Evolutionary conservation across 768 basidiomycete species (phyloP).

Genomic region (Phylloporus rhodoxanthus): DNA sequence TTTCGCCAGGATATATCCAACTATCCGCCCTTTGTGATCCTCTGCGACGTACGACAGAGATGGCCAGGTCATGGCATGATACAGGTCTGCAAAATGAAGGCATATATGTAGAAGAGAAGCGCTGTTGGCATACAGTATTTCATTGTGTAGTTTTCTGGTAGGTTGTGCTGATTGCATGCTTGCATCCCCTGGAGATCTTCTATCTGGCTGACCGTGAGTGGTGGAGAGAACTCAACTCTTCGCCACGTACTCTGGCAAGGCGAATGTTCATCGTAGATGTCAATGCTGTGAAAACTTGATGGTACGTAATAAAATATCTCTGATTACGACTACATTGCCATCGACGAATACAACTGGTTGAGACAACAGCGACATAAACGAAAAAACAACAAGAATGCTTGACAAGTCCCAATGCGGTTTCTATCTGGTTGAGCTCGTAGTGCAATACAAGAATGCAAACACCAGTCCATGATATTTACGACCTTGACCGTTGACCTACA

Average conservation of each 20-base stretch:
- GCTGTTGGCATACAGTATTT: constrained; percentile 54
- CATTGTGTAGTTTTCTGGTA: constrained; percentile 89
- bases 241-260: constrained; percentile 23
- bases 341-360: constrained; percentile 18
- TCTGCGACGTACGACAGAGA: constrained; percentile 91
- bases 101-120: not conserved
- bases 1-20: constrained; percentile 94
- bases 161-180: constrained; percentile 85
- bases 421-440: constrained; percentile 3
- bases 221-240: not conserved
- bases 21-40: constrained; percentile 80
- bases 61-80: constrained; percentile 89
- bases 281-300: not conserved
- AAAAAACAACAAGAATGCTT: constrained; percentile 4
- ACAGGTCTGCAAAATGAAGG: constrained; percentile 59
- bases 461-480: constrained; percentile 12
- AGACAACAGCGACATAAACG: constrained; percentile 21
- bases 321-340: constrained; percentile 17
- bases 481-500: constrained; percentile 21
- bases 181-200: constrained; percentile 92
- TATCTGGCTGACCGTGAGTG: constrained; percentile 43
- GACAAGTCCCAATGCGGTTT: constrained; percentile 13
- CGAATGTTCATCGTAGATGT: constrained; percentile 26
- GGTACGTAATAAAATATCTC: not conserved
- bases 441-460: constrained; percentile 9